Base-by-base conservation (phyloP, 2,329 filamentous ascomycete species). In the Fusarium drepaniforme region DNA sequence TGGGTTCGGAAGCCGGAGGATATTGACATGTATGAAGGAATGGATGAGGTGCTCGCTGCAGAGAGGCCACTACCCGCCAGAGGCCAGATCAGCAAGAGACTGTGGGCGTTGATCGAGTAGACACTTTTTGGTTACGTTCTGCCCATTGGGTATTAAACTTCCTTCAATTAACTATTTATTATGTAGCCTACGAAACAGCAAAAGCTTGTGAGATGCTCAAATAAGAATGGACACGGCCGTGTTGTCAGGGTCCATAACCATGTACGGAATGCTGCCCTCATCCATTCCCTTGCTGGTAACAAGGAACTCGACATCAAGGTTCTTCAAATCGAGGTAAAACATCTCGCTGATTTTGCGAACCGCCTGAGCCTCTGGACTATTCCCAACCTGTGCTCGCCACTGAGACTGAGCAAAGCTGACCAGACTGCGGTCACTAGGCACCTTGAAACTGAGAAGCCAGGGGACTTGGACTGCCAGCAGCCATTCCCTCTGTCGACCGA, bases 401-500 rank as follows among this genome's bases (percentile, higher is more conserved):
- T 82, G 79, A 23, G 82, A 82, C n/a, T 80, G 79, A 4, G 85
- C 85, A 67, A 85, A 86, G 30, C 81, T 83, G 21, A 85, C 68
- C 38, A 87, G 72, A 42, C 82, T 86, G 61, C 84, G 78, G 23
- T 85, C 82, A 21, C 82, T 78, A 0, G 81, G 81, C 7, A 86
- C 85, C 64, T 82, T 80, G 78, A 84, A 86, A 68, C 83, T 86
- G 11, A 88, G 80, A 1, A 88, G 79, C 77, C 84, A 84, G 0
- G 86, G 86, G 1, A 88, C 73, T 56, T 88, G 85, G 1, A 83
- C 81, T 1, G 84, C 78, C 1, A 88, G 80, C 7, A 88, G 77
- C 86, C 87, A 88, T 70, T 87, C 80, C 3, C 82, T 77, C 38
- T 83, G 80, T 3, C 82, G 75, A 30, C 83, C 82, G 51, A 87